Evolutionary conservation across 1,139 yeast species (phyloP), one percentile per base, ranked within the genome.

Genomic region (Candida sp.): DNA sequence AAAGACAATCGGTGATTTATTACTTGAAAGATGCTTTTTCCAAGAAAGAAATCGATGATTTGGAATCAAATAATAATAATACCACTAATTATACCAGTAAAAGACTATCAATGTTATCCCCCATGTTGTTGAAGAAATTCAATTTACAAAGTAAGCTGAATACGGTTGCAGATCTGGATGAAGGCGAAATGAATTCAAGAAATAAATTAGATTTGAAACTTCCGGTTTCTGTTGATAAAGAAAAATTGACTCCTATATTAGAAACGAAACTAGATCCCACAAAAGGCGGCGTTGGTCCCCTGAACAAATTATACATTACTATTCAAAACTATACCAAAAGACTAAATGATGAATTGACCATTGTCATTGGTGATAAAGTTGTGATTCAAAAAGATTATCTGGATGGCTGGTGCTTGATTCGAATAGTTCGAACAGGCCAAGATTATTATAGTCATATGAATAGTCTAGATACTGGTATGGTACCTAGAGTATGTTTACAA

Each of bases 321-420:
- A 55, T 59, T 5, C 56, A 57, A 45, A 45, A 57, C 2, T 71
- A 70, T 45, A 48, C 52, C 11, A 64, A 59, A 43, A 51, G 54
- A 9, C 56, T 70, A 22, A 50, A 53, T 9, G 77, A 73, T 47
- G 78, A 72, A 49, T 41, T 72, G 5, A 52, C 65, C 3, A 51
- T 72, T 2, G 45, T 50, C 2, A 46, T 58, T 5, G 75, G 75
- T 1, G 73, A 72, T 35, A 48, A 55, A 27, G 70, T 68, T 3
- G 41, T 48, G 5, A 44, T 69, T 1, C 42, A 61, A 21, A 57
- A 59, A 30, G 55, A 53, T n/a, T 68, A 63, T 47, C 50, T 64
- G 9, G 77, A 71, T 45, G 75, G 73, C 2, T 73, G 78, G 78
- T 68, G 74, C 46, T 55, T 57, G 25, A 63, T 69, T 8, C 55